Evolutionary conservation across 2,329 filamentous ascomycete species (phyloP).

Genomic region (Alternaria burnsii): DNA sequence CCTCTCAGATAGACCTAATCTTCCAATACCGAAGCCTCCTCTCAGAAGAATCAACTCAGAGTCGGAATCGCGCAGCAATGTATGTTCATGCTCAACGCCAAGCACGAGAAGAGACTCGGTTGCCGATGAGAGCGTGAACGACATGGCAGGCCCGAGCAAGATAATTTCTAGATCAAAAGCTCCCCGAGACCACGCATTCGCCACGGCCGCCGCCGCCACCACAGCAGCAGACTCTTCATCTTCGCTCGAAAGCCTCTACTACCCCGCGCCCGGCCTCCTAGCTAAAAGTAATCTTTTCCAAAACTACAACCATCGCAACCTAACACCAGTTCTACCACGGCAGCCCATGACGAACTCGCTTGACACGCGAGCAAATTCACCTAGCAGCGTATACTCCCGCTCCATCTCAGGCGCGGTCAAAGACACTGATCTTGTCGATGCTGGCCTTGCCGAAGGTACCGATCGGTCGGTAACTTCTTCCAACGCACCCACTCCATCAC

Average conservation of each 20-base stretch:
- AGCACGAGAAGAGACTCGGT: too few relatives aligned
- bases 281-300: neutral
- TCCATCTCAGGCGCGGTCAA: conserved; percentile 4
- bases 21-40: neutral
- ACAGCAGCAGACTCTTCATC: neutral
- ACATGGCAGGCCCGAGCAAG: neutral
- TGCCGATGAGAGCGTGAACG: neutral
- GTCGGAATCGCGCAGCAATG: neutral
- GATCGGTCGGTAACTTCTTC: neutral
- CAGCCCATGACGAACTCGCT: neutral
- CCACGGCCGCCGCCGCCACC: neutral
- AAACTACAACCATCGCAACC: neutral
- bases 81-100: neutral
- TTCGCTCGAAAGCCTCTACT: neutral
- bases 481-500: neutral
- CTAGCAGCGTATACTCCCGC: conserved; percentile 15
- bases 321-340: neutral
- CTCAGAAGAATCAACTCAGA: neutral
- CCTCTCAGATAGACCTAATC: neutral
- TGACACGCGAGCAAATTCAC: neutral
- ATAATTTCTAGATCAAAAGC: neutral
- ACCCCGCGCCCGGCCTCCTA: neutral
- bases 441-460: neutral
- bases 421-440: neutral
- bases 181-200: neutral